Evolutionary conservation across 2,329 filamentous ascomycete genomes (phyloP), one percentile per base, ranked within the genome.

Genomic region (Trichophyton equinum): DNA sequence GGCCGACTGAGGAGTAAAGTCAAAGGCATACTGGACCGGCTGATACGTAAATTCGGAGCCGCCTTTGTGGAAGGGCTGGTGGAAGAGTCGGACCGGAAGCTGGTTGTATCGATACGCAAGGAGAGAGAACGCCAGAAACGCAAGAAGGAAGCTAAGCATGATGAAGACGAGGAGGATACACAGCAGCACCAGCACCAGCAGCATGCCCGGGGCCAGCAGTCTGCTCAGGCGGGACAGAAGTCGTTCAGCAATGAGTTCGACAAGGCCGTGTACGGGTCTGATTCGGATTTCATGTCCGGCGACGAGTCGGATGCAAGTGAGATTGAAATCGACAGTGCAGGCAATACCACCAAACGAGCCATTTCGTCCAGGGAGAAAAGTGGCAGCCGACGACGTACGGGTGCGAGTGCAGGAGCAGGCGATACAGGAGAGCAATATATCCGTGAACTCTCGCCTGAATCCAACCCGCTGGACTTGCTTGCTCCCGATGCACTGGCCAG

Each of bases 1-100:
- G 91, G 91, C 11, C 91, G 95, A 72, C 94, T 99, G 78, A 90
- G 92, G 69, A 86, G 89, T 57, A 99, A 97, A 79, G 91, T 99
- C 67, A 97, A 96, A 83, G 91, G 96, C 71, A 97, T 99, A 65
- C 78, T 99, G 15, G 94, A 99, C 76, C 85, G 94, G 59, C 90
- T 96, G 82, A 87, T 97, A 22, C 85, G 92, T 56, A 85, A 92
- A 61, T 97, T 96, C 70, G 91, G 94, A 56, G 87, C 88, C 53
- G 87, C 92, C 1, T 75, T 84, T 33, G 83, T 99, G 11, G 89
- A 94, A 74, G 83, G 83, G 65, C 80, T 88, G 72, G 91, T 89
- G 62, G 92, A 91, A 2, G 89, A 95, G 68, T 83, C 84, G 22
- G 92, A 96, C 75, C 85, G 85, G 67, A 99, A 97, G 74, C 79